These are phyloP conservation scores for Cytospora schulzeri DNA, from an alignment of 2,329 filamentous ascomycete species.

Conservation along the genomic window DNA sequence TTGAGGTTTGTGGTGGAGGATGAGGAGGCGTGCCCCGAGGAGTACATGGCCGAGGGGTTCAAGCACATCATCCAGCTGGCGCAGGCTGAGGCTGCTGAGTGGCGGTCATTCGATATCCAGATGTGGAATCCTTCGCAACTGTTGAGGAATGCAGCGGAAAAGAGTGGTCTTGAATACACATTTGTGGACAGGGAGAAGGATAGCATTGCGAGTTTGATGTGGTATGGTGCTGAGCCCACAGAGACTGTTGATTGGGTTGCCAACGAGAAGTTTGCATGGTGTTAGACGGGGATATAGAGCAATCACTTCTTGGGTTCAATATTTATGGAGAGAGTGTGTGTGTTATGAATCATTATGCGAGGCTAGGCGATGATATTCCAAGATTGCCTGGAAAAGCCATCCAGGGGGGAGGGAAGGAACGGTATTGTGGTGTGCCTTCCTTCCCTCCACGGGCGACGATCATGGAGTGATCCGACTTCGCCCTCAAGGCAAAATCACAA, in stretches of 20 bases:
- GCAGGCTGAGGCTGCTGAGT: slow-evolving; percentile 69
- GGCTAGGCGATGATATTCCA: no score
- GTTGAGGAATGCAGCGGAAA: slow-evolving; percentile 50
- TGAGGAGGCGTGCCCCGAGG: slow-evolving; percentile 40
- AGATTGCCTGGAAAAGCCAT: neutral
- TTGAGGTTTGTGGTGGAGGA: slow-evolving; percentile 70
- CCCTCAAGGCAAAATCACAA: neutral
- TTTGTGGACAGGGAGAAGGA: slow-evolving; percentile 61
- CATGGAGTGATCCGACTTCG: no score
- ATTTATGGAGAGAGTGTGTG: no score
- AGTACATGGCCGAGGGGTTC: slow-evolving; percentile 55
- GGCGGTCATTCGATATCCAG: slow-evolving; percentile 70
- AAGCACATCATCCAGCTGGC: slow-evolving; percentile 67
- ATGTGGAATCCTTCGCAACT: slow-evolving; percentile 78
- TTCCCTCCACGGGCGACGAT: no score
- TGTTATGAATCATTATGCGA: no score
- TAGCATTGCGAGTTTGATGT: slow-evolving; percentile 72
- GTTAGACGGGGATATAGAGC: slow-evolving; percentile 43
- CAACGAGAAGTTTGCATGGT: slow-evolving; percentile 81
- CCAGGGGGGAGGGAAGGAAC: neutral
- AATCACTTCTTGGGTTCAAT: no score
- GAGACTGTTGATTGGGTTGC: slow-evolving; percentile 69
- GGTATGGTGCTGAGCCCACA: slow-evolving; percentile 61
- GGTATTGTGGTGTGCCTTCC: slow-evolving; percentile 6
- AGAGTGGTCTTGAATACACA: slow-evolving; percentile 50